These are phyloP conservation scores for Eurotiales sp. DNA, from an alignment of 2,329 filamentous ascomycete species.

Conservation along the genomic window DNA sequence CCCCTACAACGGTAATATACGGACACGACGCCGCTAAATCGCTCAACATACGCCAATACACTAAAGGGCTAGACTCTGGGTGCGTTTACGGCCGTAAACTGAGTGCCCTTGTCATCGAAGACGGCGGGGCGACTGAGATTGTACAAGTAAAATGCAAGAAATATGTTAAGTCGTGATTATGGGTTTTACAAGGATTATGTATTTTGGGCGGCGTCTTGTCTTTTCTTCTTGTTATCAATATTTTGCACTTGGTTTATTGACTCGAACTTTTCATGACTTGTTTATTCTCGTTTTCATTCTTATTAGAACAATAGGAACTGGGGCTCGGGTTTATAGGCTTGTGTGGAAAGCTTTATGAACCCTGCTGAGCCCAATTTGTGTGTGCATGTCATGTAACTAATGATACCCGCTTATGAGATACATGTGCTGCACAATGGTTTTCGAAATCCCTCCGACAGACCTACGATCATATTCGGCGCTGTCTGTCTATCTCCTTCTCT, in stretches of 20 bases:
- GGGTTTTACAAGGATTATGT: neutral
- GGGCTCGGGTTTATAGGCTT: neutral
- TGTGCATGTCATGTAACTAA: neutral
- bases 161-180: constrained; percentile 20
- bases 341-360: neutral
- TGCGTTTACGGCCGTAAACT: constrained; percentile 74
- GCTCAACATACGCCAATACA: constrained; percentile 64
- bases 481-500: neutral
- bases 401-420: constrained; percentile 2
- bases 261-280: neutral
- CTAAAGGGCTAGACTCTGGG: constrained; percentile 79
- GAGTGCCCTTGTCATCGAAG: constrained; percentile 72
- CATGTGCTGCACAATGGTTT: neutral
- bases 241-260: neutral
- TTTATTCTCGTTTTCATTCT: neutral
- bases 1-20: constrained; percentile 69
- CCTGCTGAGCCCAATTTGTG: neutral
- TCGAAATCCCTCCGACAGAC: no score
- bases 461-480: neutral
- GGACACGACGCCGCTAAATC: constrained; percentile 79
- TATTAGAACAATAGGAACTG: neutral
- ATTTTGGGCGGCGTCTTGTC: constrained; percentile 2
- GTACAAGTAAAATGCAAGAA: constrained; percentile 43
- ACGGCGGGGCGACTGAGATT: constrained; percentile 40
- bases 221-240: neutral